A percentile compares a stretch with the other conserved stretches of the same genome.
Evolutionary conservation across 2,329 filamentous ascomycete species (phyloP).

Genomic region (Tolypocladium capitatum): DNA sequence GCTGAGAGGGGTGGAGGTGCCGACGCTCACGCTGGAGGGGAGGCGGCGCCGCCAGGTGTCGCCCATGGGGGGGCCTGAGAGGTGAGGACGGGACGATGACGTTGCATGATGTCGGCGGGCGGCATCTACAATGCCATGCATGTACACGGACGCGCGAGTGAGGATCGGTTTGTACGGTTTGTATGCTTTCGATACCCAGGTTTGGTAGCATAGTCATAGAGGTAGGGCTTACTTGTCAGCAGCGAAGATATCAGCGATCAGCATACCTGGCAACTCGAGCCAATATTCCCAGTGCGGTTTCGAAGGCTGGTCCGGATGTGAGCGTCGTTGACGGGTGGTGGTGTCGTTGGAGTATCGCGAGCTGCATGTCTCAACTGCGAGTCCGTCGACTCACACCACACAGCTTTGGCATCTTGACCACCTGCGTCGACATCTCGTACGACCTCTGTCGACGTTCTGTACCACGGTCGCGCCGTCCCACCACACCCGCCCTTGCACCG

Average conservation of each 20-base stretch:
- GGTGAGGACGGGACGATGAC: neutral
- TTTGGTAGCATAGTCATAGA: neutral
- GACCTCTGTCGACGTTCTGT: neutral
- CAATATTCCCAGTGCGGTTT: no score
- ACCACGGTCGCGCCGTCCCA: neutral
- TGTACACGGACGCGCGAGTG: neutral
- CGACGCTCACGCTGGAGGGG: slow-evolving; percentile 13
- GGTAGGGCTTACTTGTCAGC: no score
- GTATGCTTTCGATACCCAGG: slow-evolving; percentile 1
- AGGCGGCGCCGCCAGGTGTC: slow-evolving; percentile 6
- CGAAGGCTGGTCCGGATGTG: neutral
- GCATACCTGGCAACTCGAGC: no score
- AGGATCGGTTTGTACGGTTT: neutral
- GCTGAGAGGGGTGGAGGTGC: slow-evolving; percentile 13
- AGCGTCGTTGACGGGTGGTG: neutral
- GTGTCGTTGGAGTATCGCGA: no score
- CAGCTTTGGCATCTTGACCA: neutral
- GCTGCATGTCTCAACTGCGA: neutral
- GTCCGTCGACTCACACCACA: neutral
- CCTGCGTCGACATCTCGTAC: neutral
- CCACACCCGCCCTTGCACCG: neutral
- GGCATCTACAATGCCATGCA: neutral
- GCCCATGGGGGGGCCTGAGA: neutral
- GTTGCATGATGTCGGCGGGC: neutral
- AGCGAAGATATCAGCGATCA: neutral